phyloP scores from a whole-genome alignment of 106 monocot genomes.

The Platanthera zijinensis region DNA sequence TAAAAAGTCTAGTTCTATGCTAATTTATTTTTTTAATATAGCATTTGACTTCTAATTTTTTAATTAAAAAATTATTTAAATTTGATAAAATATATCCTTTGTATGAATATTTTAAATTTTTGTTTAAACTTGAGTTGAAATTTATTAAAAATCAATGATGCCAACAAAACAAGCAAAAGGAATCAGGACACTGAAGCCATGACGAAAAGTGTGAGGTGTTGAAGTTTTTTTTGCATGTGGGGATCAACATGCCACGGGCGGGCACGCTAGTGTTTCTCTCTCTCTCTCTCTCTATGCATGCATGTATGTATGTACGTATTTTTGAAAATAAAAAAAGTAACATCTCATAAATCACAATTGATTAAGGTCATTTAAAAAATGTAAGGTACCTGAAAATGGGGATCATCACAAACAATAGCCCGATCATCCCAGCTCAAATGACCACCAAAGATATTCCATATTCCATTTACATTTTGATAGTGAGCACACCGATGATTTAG shows the following conservation, averaged over 20 bases:
- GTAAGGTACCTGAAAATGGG: conserved; percentile 77
- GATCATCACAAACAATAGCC: conserved; percentile 95
- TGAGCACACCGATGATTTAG: conserved; percentile 96
- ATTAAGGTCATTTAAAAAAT: background rate
- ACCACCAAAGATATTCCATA: conserved; percentile 96
- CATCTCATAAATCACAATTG: background rate
- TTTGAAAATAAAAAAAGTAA: background rate
- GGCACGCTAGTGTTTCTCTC: too few relatives aligned
- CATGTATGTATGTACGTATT: too few relatives aligned
- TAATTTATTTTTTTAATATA: too few relatives aligned
- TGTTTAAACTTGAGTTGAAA: background rate
- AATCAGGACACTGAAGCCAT: too few relatives aligned
- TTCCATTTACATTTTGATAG: conserved; percentile 63
- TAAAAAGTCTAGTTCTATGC: too few relatives aligned
- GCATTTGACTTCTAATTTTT: too few relatives aligned
- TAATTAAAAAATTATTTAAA: too few relatives aligned
- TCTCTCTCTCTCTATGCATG: background rate
- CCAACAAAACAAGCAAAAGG: too few relatives aligned
- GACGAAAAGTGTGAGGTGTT: too few relatives aligned
- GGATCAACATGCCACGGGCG: too few relatives aligned
- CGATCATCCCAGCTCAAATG: conserved; percentile 86
- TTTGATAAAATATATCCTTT: too few relatives aligned
- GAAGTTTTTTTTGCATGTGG: too few relatives aligned
- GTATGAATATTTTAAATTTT: background rate
- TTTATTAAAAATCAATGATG: background rate